Conservation (phyloP, 208 protist species). For the Giardia muris region DNA sequence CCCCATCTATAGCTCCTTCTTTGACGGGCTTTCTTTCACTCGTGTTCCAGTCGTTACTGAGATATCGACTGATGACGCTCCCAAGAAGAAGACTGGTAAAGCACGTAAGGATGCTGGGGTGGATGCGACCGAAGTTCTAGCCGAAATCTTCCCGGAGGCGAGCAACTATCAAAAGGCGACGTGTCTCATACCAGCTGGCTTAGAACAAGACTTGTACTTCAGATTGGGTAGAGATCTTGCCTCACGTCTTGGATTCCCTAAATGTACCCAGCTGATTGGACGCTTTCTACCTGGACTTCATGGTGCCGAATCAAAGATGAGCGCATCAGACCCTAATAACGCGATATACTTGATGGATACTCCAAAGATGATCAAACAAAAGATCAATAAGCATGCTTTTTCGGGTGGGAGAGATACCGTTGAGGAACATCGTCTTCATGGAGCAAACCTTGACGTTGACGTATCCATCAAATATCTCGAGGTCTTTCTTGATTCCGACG, state of each 20-base stretch:
- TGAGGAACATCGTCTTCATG: conserved; percentile 65
- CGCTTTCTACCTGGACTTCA: conserved; percentile 90
- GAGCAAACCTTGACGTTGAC: conserved; percentile 49
- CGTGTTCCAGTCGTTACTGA: neutral
- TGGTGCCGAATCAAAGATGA: conserved; percentile 82
- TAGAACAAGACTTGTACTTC: conserved; percentile 92
- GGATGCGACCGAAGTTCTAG: neutral
- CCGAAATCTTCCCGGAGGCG: neutral
- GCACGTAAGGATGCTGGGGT: neutral
- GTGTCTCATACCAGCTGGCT: conserved; percentile 89
- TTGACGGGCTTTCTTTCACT: conserved; percentile 5
- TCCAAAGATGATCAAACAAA: conserved; percentile 67
- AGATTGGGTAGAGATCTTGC: conserved; percentile 80
- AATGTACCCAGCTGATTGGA: conserved; percentile 77
- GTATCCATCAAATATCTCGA: conserved; percentile 10
- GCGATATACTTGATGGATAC: conserved; percentile 85
- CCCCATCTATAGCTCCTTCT: neutral
- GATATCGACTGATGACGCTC: neutral
- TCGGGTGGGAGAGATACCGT: conserved; percentile 58
- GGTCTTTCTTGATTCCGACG: conserved; percentile 27
- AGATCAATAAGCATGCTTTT: conserved; percentile 72
- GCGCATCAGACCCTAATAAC: conserved; percentile 61
- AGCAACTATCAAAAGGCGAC: conserved; percentile 22
- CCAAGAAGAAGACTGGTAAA: neutral
- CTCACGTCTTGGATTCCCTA: conserved; percentile 60